Evolutionary conservation across 2,329 filamentous ascomycete genomes (phyloP), one percentile per base, ranked within the genome.

Genomic region (Ambrosiella cleistominuta): DNA sequence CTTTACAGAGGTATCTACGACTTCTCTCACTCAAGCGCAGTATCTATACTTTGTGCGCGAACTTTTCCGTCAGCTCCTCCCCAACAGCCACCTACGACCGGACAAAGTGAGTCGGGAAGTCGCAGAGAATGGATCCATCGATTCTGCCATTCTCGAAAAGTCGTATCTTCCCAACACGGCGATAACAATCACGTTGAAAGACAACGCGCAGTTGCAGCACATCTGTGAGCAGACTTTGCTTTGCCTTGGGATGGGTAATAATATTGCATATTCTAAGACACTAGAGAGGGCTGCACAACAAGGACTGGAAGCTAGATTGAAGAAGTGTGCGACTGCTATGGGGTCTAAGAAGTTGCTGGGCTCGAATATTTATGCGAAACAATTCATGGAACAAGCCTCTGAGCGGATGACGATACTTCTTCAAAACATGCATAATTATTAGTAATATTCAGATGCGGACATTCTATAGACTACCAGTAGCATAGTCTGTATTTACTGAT

Each of bases 141-240:
- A 74, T 4, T 65, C 69, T 19, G 64, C 63, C 6, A 75, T 80
- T 62, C 66, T 81, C 47, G 70, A 75, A 64, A 66, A 72, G 49
- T 82, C 81, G 64, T 90, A 81, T 66, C 74, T 88, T 1, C 79
- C 79, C 0, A 81, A 77, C 62, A 73, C 83, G 0, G 84, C 86
- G 1, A 82, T 79, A 60, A 80, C 76, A 0, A 71, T 76, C 12
- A 75, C 73, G 6, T 68, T 77, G 0, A 75, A 79, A 17, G 85
- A 88, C 62, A 90, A 93, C 63, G 82, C 83, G 36, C 86, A 85
- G 66, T 74, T 90, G 42, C 82, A 83, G 1, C 69, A 90, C 8
- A 68, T 86, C 37, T 70, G 88, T 0, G 87, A 91, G 69, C 59
- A 60, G 39, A 45, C 52, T 11, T 49, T 60, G 2, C 54, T 60